Evolutionary conservation across 2,329 filamentous ascomycete genomes (phyloP), one percentile per base, ranked within the genome.

Genomic region (Incumbomyces lentus): DNA sequence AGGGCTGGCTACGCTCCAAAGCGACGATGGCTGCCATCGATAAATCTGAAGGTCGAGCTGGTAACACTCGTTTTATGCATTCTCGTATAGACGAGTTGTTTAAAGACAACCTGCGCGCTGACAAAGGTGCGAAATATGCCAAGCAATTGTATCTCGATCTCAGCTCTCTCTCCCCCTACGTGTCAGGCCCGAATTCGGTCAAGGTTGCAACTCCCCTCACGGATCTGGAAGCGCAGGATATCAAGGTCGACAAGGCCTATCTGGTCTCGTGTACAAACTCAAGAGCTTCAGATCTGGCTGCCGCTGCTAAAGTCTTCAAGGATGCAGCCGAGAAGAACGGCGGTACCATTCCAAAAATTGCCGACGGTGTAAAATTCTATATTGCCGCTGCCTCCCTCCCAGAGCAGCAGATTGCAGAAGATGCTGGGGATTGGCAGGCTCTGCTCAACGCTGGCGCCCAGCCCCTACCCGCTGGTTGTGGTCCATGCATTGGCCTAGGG

Each of bases 181-280:
- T 95, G 8, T 75, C 88, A 0, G 89, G 90, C 0, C 90, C 90
- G 1, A 95, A 95, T 67, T 89, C 84, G 0, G 87, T 95, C 59
- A 95, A 95, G 65, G 69, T 95, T 0, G 80, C 84, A 0, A 94
- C 82, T 0, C 86, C 90, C 0, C 65, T 96, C 1, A 67, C 71
- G 4, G 79, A 90, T 29, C 76, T 96, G 1, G 82, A 83, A 56
- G 61, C 75, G 0, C 72, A 90, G 60, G 68, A 84, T 53, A 94
- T 96, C 62, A 74, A 78, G 40, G 65, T 96, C 17, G 68, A 95
- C 69, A 87, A 84, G 60, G 88, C 86, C 0, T 95, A 95, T 62
- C 71, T 95, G 0, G 82, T 95, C 0, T 88, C 82, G 0, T 96
- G 90, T 70, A 96, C 90, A 5, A 95, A 95, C 67, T 82, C 79